Evolutionary conservation across 2,329 filamentous ascomycete species (phyloP).

Genomic region (Pyrenophora graminea): DNA sequence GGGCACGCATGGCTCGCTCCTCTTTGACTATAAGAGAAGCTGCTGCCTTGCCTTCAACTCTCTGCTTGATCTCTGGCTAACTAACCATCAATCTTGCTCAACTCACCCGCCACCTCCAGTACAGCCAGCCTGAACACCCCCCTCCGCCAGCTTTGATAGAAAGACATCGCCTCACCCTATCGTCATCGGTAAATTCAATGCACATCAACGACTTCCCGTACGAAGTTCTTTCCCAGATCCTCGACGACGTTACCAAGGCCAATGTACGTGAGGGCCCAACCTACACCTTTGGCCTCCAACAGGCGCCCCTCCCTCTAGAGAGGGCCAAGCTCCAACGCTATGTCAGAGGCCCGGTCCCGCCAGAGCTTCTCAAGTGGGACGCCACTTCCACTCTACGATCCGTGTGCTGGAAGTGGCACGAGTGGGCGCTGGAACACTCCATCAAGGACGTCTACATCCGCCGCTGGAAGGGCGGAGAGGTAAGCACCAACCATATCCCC

Average conservation of each 20-base stretch:
- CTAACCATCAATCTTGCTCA: constrained; percentile 22
- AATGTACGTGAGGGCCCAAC: constrained; percentile 54
- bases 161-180: constrained; percentile 20
- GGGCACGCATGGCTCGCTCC: neutral
- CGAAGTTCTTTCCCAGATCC: constrained; percentile 58
- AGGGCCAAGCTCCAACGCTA: constrained; percentile 54
- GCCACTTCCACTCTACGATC: constrained; percentile 54
- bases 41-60: constrained; percentile 9
- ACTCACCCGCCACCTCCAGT: constrained; percentile 10
- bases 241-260: constrained; percentile 53
- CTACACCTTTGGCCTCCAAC: constrained; percentile 59
- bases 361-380: constrained; percentile 58
- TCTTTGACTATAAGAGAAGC: constrained; percentile 34
- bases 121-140: neutral
- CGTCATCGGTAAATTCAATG: constrained; percentile 40
- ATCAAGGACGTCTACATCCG: constrained; percentile 58
- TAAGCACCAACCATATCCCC: constrained; percentile 18
- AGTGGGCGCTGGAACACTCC: constrained; percentile 58
- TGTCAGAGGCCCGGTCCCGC: constrained; percentile 56
- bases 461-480: constrained; percentile 55
- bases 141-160: constrained; percentile 7
- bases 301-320: constrained; percentile 54
- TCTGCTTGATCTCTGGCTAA: constrained; percentile 18
- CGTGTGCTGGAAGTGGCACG: constrained; percentile 57
- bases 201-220: constrained; percentile 56